These are phyloP conservation scores for Oryza longistaminata DNA, from an alignment of 176 grass and related monocot genomes.

Conservation along the genomic window DNA sequence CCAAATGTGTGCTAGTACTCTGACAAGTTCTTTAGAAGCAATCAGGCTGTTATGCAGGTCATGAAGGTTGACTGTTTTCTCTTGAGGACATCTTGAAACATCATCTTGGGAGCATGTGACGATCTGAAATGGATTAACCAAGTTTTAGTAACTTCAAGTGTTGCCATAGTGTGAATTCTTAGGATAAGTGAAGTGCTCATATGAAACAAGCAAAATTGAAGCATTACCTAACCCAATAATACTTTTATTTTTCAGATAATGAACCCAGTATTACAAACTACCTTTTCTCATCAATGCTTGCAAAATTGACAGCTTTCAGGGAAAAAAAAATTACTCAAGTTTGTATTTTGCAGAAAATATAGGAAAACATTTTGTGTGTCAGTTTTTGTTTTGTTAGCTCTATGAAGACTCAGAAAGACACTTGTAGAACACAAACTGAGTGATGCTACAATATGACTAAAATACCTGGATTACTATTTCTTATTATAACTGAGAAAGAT, in stretches of 20 bases:
- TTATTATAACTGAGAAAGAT: background rate
- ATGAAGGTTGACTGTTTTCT: conserved; percentile 40
- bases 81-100: conserved; percentile 23
- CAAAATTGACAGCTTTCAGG: background rate
- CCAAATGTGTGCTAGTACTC: conserved; percentile 59
- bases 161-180: background rate
- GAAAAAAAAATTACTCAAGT: background rate
- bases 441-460: background rate
- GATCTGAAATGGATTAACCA: conserved; percentile 22
- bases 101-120: conserved; percentile 35
- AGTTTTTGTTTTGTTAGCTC: background rate
- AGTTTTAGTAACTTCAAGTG: conserved; percentile 15
- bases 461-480: background rate
- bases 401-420: background rate
- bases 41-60: conserved; percentile 63
- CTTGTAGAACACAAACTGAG: background rate
- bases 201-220: conserved; percentile 6
- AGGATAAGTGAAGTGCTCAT: background rate
- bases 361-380: background rate
- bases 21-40: conserved; percentile 79
- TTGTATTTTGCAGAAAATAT: conserved; percentile 9
- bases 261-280: background rate
- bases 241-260: background rate
- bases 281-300: conserved; percentile 1
- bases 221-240: background rate